A percentile compares a stretch with the other conserved stretches of the same genome.
phyloP scores from a whole-genome alignment of 2,329 filamentous ascomycete genomes.

The Thelonectria blattea region DNA sequence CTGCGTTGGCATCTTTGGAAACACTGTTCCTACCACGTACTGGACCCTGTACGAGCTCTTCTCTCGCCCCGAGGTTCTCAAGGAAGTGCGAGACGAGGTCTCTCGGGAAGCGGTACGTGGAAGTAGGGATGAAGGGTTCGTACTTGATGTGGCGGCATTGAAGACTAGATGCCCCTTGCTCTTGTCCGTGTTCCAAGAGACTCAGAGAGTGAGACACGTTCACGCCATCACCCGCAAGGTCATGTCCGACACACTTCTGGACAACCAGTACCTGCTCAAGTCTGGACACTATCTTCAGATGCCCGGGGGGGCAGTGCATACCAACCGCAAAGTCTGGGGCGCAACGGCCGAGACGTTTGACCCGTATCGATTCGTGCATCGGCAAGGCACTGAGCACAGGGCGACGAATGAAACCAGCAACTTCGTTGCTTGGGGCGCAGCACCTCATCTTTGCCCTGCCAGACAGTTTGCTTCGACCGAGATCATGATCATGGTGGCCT shows the following conservation, averaged over 20 bases:
- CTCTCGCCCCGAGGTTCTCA: slow-evolving; percentile 17
- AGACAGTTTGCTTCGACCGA: slow-evolving; percentile 39
- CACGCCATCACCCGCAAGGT: slow-evolving; percentile 36
- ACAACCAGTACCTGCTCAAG: slow-evolving; percentile 44
- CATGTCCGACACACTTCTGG: slow-evolving; percentile 42
- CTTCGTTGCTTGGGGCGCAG: slow-evolving; percentile 40
- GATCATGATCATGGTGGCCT: slow-evolving; percentile 33
- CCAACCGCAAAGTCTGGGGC: slow-evolving; percentile 43
- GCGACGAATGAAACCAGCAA: slow-evolving; percentile 40
- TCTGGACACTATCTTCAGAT: slow-evolving; percentile 44
- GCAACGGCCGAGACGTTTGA: slow-evolving; percentile 33
- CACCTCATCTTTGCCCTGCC: slow-evolving; percentile 40
- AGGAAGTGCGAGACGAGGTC: slow-evolving; percentile 22
- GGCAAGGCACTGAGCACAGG: slow-evolving; percentile 13
- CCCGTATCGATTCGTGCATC: slow-evolving; percentile 25
- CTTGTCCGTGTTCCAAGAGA: slow-evolving; percentile 23
- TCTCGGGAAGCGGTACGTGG: slow-evolving; percentile 13
- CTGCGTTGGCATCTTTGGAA: slow-evolving; percentile 23
- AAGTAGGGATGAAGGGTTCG: slow-evolving; percentile 6
- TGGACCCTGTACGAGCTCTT: slow-evolving; percentile 31
- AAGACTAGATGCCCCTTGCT: slow-evolving; percentile 27
- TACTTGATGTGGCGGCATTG: slow-evolving; percentile 18
- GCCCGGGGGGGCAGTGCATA: slow-evolving; percentile 41
- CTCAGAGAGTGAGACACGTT: slow-evolving; percentile 19
- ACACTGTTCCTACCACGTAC: slow-evolving; percentile 24